Percentiles rank a stretch among this genome's conserved stretches.
Conservation (phyloP, 2,329 filamentous ascomycete species). For the Scedosporium minutisporum region DNA sequence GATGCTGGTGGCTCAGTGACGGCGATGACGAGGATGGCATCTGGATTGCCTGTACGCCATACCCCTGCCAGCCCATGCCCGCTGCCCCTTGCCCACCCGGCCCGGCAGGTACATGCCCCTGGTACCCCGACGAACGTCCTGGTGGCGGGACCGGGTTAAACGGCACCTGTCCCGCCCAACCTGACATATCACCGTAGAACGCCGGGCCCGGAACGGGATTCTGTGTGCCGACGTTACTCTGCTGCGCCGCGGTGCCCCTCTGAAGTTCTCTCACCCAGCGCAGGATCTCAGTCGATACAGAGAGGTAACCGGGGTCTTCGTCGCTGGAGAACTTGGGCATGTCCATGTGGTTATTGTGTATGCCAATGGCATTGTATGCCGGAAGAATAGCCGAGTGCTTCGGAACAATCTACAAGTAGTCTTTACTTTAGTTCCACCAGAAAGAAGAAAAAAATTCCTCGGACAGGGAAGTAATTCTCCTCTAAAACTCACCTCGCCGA, state of each 20-base stretch:
- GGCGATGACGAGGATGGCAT: background rate
- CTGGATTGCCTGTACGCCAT: background rate
- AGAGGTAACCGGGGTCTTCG: conserved; percentile 4
- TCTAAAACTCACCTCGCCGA: background rate
- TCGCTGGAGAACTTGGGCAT: conserved; percentile 8
- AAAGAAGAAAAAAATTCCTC: too few species aligned
- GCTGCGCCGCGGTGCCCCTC: background rate
- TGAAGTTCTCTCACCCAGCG: background rate
- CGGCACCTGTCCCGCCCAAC: background rate
- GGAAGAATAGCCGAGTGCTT: conserved; percentile 10
- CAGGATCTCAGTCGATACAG: background rate
- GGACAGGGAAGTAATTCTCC: too few species aligned
- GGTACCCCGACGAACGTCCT: background rate
- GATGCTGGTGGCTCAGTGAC: background rate
- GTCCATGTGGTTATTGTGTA: conserved; percentile 12
- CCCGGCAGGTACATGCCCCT: background rate
- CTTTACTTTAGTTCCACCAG: too few species aligned
- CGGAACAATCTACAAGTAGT: conserved; percentile 5
- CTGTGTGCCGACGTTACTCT: background rate
- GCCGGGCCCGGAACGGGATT: background rate
- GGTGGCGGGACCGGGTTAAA: background rate
- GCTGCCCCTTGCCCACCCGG: background rate
- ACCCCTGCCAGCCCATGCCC: background rate
- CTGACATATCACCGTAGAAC: background rate
- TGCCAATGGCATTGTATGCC: conserved; percentile 8